phyloP scores from a whole-genome alignment of 345 rosid genomes.

The Psidium guajava region DNA sequence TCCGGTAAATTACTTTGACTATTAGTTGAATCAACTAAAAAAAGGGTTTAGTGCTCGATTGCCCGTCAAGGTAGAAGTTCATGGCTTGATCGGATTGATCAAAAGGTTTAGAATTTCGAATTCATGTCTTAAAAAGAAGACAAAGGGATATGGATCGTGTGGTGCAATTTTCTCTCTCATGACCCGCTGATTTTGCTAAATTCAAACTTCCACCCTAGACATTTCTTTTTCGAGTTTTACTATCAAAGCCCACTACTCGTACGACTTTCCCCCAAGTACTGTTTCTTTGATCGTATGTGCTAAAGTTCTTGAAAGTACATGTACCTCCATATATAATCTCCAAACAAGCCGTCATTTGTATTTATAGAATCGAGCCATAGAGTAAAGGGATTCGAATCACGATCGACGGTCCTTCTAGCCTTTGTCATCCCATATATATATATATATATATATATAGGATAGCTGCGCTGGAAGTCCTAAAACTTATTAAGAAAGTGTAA shows the following conservation, averaged over 20 bases:
- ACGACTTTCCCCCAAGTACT: neutral
- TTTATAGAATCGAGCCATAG: neutral
- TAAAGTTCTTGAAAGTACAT: neutral
- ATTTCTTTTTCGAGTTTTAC: neutral
- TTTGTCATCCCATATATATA: neutral
- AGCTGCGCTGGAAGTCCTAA: too few relatives aligned
- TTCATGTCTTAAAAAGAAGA: neutral
- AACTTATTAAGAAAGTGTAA: too few relatives aligned
- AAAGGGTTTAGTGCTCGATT: neutral
- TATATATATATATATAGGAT: too few relatives aligned
- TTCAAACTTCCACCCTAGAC: neutral
- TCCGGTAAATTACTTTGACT: neutral
- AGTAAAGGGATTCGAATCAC: neutral
- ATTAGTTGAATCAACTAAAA: neutral
- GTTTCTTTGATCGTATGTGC: neutral
- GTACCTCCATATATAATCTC: neutral
- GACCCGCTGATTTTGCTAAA: neutral
- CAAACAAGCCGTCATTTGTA: accelerated
- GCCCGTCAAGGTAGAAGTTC: neutral
- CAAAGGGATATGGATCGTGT: neutral
- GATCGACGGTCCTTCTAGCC: neutral
- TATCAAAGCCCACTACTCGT: neutral
- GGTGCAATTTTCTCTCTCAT: neutral
- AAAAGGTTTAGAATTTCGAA: neutral
- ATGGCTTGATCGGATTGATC: too few relatives aligned